Evolutionary conservation across 345 rosid species (phyloP), one percentile per base, ranked within the genome.

Genomic region (Lepidium aucheri): DNA sequence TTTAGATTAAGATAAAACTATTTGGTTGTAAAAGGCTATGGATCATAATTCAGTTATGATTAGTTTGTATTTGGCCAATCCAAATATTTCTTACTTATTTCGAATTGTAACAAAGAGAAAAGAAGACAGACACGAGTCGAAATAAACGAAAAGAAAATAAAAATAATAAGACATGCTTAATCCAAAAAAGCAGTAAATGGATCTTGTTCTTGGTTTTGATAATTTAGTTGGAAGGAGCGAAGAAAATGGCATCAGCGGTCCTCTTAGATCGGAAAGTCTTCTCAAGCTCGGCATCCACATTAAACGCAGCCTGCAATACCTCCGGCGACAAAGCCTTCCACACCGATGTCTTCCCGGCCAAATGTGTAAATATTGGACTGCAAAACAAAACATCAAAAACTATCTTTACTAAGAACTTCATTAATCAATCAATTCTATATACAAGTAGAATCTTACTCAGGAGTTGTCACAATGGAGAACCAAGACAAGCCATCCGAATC

Each of bases 401-500:
- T 1, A 10, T 13, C 7, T 51, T 51, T 54, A 60, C 40, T 6
- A 57, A 28, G 50, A 38, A 42, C 1, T 6, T 1, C 32, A 22
- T 13, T 0, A 33, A 13, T 6, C 47, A 52, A 50, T 17, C 9
- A 0, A 20, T 1, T 1, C 8, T 6, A 2, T 9, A 3, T 8
- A 28, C 28, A 44, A 14, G 7, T 14, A 17, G 10, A 9, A 38
- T 9, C 89, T 81, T 78, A 93, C 98, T 93, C 79, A 4, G 96
- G 97, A 63, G 94, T 90, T 35, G 89, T 85, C 59, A 90, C 85
- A 67, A 93, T 88, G 11, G 96, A 93, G 94, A 93, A 93, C 96
- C 97, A 92, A 59, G 73, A 67, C 51, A 92, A 44, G 12, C 97
- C 97, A 58, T 86, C 94, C 22, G 90, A 84, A 74, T 89, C 89